Percentiles rank a stretch among this genome's conserved stretches.
These are phyloP conservation scores for Juncus effusus DNA, from an alignment of 176 grass and related monocot genomes.

Conservation along the genomic window DNA sequence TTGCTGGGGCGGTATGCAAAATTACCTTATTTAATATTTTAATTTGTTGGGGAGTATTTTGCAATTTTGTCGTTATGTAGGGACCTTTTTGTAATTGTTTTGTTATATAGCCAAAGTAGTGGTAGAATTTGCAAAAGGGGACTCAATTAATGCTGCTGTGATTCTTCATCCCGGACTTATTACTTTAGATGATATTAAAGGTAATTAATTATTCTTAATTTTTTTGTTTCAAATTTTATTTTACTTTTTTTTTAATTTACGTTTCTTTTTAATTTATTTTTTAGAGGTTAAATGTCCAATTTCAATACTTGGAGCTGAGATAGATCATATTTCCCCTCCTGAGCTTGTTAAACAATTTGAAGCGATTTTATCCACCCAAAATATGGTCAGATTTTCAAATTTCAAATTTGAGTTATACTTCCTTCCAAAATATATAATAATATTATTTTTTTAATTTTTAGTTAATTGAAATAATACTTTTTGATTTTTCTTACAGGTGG, in stretches of 20 bases:
- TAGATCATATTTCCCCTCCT: conserved; percentile 24
- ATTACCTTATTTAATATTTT: neutral
- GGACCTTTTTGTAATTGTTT: neutral
- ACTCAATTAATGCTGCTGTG: conserved; percentile 35
- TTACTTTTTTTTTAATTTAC: too few species aligned
- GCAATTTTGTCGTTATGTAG: neutral
- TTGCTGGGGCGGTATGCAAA: conserved; percentile 32
- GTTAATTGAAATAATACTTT: too few species aligned
- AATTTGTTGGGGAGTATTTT: neutral
- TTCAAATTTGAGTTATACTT: conserved; percentile 8
- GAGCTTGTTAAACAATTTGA: conserved; percentile 41
- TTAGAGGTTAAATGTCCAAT: conserved; percentile 43
- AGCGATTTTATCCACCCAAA: conserved; percentile 27
- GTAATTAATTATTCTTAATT: conserved; percentile 4
- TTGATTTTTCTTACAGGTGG: conserved; percentile 8
- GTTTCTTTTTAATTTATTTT: neutral
- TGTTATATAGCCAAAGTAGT: conserved; percentile 31
- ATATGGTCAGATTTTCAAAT: conserved; percentile 21
- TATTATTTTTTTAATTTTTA: too few species aligned
- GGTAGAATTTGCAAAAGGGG: conserved; percentile 32
- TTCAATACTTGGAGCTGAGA: conserved; percentile 43
- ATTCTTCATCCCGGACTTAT: conserved; percentile 28
- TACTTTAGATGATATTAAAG: conserved; percentile 38
- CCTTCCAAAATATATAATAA: neutral
- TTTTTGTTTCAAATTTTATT: too few species aligned